These are phyloP conservation scores for Tremella mesenterica DNA, from an alignment of 768 basidiomycete genomes.

Conservation along the genomic window DNA sequence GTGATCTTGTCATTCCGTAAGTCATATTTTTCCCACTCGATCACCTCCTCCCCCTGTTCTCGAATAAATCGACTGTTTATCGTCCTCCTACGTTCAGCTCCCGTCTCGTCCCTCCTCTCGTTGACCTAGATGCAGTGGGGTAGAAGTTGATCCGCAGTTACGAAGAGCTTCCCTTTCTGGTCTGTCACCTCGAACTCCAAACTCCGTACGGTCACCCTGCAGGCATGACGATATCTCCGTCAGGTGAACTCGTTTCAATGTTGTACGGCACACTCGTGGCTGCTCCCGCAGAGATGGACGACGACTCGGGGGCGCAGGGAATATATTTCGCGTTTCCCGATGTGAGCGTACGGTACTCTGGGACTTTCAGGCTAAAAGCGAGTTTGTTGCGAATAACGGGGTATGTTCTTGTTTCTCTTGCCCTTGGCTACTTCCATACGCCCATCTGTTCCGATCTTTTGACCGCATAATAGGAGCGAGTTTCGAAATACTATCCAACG, in stretches of 20 bases:
- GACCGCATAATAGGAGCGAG: no score
- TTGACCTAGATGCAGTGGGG: neutral
- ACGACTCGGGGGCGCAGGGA: slow-evolving; percentile 70
- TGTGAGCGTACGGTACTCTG: slow-evolving; percentile 71
- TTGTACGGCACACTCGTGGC: slow-evolving; percentile 81
- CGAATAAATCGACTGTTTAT: neutral
- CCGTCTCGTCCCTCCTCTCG: neutral
- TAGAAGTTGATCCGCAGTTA: no score
- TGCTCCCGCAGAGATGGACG: slow-evolving; percentile 67
- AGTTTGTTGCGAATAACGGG: slow-evolving; percentile 65
- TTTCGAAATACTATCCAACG: neutral
- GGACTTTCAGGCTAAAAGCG: slow-evolving; percentile 65
- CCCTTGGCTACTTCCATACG: neutral
- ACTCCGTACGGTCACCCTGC: slow-evolving; percentile 55
- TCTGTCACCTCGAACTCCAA: slow-evolving; percentile 70
- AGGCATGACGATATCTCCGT: slow-evolving; percentile 20
- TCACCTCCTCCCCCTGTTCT: no score
- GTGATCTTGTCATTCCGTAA: slow-evolving; percentile 69
- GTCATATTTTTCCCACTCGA: no score
- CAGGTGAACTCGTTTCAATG: slow-evolving; percentile 49
- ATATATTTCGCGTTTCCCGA: slow-evolving; percentile 85
- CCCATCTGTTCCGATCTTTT: no score
- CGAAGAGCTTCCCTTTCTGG: slow-evolving; percentile 74
- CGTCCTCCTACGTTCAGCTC: neutral
- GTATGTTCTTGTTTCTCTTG: slow-evolving; percentile 48